Conservation (phyloP, 768 basidiomycete species). For the Tephrocybe rancida region DNA sequence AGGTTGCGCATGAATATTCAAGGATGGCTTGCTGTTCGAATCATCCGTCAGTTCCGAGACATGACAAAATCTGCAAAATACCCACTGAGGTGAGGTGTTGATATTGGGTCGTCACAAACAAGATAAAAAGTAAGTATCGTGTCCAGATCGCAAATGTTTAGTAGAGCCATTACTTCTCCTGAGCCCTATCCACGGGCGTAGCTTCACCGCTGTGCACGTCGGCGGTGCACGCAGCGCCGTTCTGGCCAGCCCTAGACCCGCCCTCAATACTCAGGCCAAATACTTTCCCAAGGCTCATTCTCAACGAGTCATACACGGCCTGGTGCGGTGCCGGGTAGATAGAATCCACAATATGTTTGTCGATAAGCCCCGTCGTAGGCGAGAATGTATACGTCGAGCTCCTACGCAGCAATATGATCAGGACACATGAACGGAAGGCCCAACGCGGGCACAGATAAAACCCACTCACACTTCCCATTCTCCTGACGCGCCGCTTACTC, state of each 20-base stretch:
- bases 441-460: neutral
- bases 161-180: neutral
- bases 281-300: conserved; percentile 40
- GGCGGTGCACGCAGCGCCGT: neutral
- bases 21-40: too few relatives aligned
- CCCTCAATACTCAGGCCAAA: conserved; percentile 26
- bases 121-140: too few relatives aligned
- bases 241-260: neutral
- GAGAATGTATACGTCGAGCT: conserved; percentile 78
- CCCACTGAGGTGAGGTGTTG: too few relatives aligned
- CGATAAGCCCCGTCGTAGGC: conserved; percentile 62
- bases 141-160: too few relatives aligned
- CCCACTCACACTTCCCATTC: conserved; percentile 79
- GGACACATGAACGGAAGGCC: conserved; percentile 3
- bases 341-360: conserved; percentile 68
- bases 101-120: too few relatives aligned
- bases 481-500: conserved; percentile 62
- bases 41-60: too few relatives aligned
- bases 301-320: conserved; percentile 66
- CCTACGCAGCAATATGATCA: conserved; percentile 32
- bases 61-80: too few relatives aligned
- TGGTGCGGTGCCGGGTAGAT: conserved; percentile 79
- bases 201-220: neutral
- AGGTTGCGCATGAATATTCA: too few relatives aligned
- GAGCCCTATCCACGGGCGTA: neutral